Percentiles rank a stretch among this genome's conserved stretches.
phyloP scores from a whole-genome alignment of 2,329 filamentous ascomycete genomes.

The Neocucurbitaria cava region DNA sequence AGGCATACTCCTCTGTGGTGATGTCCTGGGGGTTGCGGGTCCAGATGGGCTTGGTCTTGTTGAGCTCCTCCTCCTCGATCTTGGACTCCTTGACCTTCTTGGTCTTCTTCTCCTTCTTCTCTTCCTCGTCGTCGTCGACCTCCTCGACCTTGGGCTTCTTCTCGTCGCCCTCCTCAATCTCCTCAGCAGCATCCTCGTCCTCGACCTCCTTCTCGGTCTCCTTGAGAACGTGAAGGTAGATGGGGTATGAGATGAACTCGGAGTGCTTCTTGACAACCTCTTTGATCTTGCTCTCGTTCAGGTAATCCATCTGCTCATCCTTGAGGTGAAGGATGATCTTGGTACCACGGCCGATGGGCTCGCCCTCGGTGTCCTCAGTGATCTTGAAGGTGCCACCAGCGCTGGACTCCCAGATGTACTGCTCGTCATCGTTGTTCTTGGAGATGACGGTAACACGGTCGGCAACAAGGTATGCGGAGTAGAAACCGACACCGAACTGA shows the following conservation, averaged over 20 bases:
- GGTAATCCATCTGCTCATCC: constrained; percentile 98
- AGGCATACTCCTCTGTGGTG: constrained; percentile 92
- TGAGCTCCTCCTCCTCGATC: constrained; percentile 99
- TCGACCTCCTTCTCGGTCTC: constrained; percentile 99
- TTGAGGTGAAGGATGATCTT: constrained; percentile 99
- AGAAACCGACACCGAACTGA: constrained; percentile 99
- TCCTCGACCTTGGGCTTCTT: constrained; percentile 98
- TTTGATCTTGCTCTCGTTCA: constrained; percentile 99
- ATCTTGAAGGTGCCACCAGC: constrained; percentile 98
- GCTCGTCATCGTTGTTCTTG: constrained; percentile 99
- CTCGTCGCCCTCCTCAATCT: constrained; percentile 76
- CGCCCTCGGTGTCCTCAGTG: constrained; percentile 85
- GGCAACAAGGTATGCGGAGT: constrained; percentile 99
- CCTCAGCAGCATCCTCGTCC: constrained; percentile 80
- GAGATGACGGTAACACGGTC: constrained; percentile 95
- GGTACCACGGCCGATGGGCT: constrained; percentile 90
- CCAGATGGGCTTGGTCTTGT: constrained; percentile 99
- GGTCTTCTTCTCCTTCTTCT: constrained; percentile 94
- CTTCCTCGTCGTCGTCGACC: constrained; percentile 83
- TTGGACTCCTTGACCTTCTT: constrained; percentile 99
- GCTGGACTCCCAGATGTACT: constrained; percentile 99
- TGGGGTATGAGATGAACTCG: constrained; percentile 99
- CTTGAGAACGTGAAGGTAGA: constrained; percentile 99
- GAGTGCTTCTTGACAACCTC: constrained; percentile 99
- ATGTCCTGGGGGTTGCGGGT: constrained; percentile 97